Evolutionary conservation across 177 flowering plant genomes (phyloP).

Genomic region (Telopea speciosissima): DNA sequence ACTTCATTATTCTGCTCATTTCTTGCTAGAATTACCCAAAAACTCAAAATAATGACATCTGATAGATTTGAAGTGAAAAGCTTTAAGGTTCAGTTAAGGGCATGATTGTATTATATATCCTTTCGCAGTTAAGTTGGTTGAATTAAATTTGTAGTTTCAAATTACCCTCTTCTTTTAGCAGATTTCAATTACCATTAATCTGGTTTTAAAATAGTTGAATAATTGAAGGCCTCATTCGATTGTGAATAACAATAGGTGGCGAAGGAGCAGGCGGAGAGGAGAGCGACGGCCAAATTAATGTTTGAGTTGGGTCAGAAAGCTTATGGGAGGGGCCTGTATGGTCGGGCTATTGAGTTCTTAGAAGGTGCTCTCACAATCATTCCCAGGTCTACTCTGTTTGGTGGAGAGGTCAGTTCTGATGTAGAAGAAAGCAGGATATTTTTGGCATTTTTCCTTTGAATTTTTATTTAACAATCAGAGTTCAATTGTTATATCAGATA

Average conservation of each 20-base stretch:
- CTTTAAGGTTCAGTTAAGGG: neutral
- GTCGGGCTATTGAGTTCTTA: conserved; percentile 77
- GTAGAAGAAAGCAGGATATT: neutral
- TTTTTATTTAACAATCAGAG: neutral
- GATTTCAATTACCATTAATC: too few relatives aligned
- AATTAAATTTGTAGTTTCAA: neutral
- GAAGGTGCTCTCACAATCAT: conserved; percentile 94
- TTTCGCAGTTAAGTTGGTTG: neutral
- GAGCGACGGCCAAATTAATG: conserved; percentile 84
- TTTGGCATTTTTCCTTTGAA: neutral
- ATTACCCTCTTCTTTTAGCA: too few relatives aligned
- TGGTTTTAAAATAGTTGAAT: neutral
- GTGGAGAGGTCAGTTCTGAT: conserved; percentile 80
- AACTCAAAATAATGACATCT: neutral
- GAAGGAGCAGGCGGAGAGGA: conserved; percentile 87
- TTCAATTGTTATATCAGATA: conserved; percentile 43
- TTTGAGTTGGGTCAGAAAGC: conserved; percentile 93
- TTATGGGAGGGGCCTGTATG: conserved; percentile 82
- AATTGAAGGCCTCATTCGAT: conserved; percentile 1
- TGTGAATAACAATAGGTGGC: conserved; percentile 53
- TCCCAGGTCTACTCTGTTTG: conserved; percentile 76
- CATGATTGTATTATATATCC: neutral
- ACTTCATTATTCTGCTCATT: neutral
- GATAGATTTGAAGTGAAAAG: neutral
- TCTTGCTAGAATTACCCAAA: neutral